phyloP scores from a whole-genome alignment of 352 stramenopile genomes.

The Phytophthora sansomeana region DNA sequence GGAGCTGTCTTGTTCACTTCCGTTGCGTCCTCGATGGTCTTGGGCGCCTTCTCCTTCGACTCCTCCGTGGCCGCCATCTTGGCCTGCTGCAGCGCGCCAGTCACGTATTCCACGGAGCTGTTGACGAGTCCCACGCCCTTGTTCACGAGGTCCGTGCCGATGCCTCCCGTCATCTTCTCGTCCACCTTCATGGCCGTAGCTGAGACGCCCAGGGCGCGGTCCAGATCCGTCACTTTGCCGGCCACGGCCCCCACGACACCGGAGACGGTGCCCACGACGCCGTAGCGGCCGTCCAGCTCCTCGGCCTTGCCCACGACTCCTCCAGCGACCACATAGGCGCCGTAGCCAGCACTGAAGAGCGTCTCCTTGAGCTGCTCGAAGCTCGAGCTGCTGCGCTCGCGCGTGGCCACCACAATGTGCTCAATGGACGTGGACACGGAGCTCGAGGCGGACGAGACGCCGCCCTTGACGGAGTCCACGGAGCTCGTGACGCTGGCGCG shows the following conservation, averaged over 20 bases:
- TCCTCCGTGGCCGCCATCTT: constrained; percentile 61
- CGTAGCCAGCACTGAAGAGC: constrained; percentile 60
- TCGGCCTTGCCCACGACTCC: constrained; percentile 64
- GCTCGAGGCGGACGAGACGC: constrained; percentile 43
- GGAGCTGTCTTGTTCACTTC: constrained; percentile 20
- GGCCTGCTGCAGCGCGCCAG: constrained; percentile 64
- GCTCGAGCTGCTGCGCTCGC: constrained; percentile 58
- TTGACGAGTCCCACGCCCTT: constrained; percentile 66
- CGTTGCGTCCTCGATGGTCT: constrained; percentile 37
- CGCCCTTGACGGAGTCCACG: constrained; percentile 53
- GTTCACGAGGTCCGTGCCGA: constrained; percentile 63
- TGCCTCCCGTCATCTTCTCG: constrained; percentile 75
- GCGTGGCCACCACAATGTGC: constrained; percentile 67
- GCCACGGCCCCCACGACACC: constrained; percentile 59
- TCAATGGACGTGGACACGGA: constrained; percentile 76
- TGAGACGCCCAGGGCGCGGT: constrained; percentile 69
- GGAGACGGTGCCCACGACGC: constrained; percentile 58
- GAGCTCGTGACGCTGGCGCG: constrained; percentile 50
- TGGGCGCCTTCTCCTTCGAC: constrained; percentile 41
- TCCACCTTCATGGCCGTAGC: constrained; percentile 74
- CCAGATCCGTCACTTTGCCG: constrained; percentile 60
- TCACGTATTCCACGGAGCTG: constrained; percentile 75
- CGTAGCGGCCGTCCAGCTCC: constrained; percentile 65
- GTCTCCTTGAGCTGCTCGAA: constrained; percentile 70
- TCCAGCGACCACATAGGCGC: constrained; percentile 61